Conservation (phyloP, 768 basidiomycete genomes). For the Paxillus rubicundulus region DNA sequence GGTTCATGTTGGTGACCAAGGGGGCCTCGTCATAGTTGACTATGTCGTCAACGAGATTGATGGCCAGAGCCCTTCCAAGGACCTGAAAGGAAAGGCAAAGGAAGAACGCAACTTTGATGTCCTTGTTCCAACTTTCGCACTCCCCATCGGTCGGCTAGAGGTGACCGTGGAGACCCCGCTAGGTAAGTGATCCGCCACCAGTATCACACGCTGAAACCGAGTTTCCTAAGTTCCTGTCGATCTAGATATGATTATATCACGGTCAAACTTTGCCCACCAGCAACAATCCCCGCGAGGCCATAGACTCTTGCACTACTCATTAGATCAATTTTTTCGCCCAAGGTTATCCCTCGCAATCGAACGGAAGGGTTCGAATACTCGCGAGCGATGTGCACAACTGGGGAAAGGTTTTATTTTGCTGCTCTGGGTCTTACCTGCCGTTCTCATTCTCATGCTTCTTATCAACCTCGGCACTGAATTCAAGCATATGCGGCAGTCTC, state of each 20-base stretch:
- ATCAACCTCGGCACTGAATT: conserved; percentile 28
- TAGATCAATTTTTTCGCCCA: conserved; percentile 59
- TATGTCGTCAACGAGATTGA: conserved; percentile 52
- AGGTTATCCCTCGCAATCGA: conserved; percentile 39
- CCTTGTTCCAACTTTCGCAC: conserved; percentile 66
- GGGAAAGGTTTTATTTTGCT: conserved; percentile 12
- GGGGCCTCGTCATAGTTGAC: conserved; percentile 55
- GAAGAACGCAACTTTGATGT: conserved; percentile 40
- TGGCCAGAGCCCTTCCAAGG: neutral
- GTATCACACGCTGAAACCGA: neutral
- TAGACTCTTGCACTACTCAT: conserved; percentile 53
- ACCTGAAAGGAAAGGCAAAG: conserved; percentile 34
- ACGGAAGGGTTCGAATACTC: conserved; percentile 4
- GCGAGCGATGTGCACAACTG: conserved; percentile 9
- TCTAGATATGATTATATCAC: conserved; percentile 41
- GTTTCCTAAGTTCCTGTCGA: conserved; percentile 28
- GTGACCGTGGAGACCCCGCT: conserved; percentile 52
- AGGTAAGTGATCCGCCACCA: conserved; percentile 41
- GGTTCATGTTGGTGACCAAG: conserved; percentile 50
- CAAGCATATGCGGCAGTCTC: conserved; percentile 21
- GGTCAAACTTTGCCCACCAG: conserved; percentile 58
- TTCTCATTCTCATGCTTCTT: conserved; percentile 19
- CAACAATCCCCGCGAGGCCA: conserved; percentile 39
- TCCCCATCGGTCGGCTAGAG: conserved; percentile 67
- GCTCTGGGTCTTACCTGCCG: conserved; percentile 16